Evolutionary conservation across 2,329 filamentous ascomycete genomes (phyloP), one percentile per base, ranked within the genome.

Genomic region (Rugonectria rugulosa): DNA sequence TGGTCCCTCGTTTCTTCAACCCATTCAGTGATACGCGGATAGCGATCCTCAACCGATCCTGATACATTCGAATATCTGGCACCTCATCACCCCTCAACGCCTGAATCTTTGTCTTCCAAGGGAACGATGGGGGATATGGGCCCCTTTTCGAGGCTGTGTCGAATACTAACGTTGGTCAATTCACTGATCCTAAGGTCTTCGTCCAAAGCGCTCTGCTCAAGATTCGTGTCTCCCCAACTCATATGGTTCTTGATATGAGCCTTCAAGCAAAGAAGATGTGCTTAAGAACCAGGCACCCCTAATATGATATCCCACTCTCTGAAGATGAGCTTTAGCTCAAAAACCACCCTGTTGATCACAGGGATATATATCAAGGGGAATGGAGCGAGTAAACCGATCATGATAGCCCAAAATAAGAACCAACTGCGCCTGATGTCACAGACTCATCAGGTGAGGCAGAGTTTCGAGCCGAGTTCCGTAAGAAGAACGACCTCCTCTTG

Each of bases 401-500:
- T 70, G 56, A 89, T 81, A 21, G 86, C 80, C 75, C 80, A 88
- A 78, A 89, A 89, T 17, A 89, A 76, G 75, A 92, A 90, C 71
- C 86, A 78, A 76, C 92, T 92, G 59, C 83, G 77, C 87, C 87
- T 90, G 44, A 91, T 79, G 64, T 89, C 86, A 54, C 79, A 65
- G 65, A 85, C 80, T 87, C 88, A 91, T 65, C 89, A 84, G 0
- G 84, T 87, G 53, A 88, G 79, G 68, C 86, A 84, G 53, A 75
- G 76, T 65, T 82, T 85, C 20, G 80, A 83, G 14, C 78, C 77
- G 0, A 88, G 85, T 66, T 89, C 83, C 85, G 91, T 89, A 65
- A 81, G 81, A 92, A 92, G 77, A 92, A 90, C 7, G 84, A 88
- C 37, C 87, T 84, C 19, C 89, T 86, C 74, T 88, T 82, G 66